Evolutionary conservation across 1,284 basidiomycete species (phyloP).

Genomic region (Papiliotrema nemorosa): DNA sequence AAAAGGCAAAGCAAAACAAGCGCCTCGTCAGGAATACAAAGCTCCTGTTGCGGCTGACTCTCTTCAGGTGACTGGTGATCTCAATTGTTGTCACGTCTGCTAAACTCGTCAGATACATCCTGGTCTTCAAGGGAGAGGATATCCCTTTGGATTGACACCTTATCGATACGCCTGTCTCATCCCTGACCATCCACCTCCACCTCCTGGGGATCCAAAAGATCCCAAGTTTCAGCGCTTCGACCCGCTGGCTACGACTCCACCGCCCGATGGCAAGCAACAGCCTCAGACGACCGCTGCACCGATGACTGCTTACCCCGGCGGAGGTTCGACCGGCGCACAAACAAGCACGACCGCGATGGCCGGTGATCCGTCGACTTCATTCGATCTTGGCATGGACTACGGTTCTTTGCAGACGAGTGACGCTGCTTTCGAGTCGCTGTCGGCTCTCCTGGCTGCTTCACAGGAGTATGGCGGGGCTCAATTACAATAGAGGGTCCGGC

Average conservation of each 20-base stretch:
- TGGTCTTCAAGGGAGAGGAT: constrained; percentile 8
- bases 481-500: no score
- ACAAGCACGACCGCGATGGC: neutral
- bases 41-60: no score
- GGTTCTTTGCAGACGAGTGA: neutral
- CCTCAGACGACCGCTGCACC: no score
- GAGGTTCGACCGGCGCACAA: no score
- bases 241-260: constrained; percentile 3
- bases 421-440: constrained; percentile 3
- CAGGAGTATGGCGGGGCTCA: neutral
- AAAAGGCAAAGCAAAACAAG: neutral
- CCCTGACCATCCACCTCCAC: constrained; percentile 23
- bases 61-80: no score
- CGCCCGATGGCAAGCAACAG: no score
- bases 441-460: constrained; percentile 4
- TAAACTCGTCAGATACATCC: neutral
- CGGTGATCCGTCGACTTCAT: no score
- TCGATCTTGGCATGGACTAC: neutral
- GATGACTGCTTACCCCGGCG: no score
- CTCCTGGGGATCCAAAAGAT: constrained; percentile 28
- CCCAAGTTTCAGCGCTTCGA: constrained; percentile 29
- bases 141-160: constrained; percentile 35
- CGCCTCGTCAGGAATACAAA: no score
- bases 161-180: constrained; percentile 34
- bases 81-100: no score